A percentile compares a stretch with the other conserved stretches of the same genome.
Conservation (phyloP, 768 basidiomycete genomes). For the Leccinum boreale region DNA sequence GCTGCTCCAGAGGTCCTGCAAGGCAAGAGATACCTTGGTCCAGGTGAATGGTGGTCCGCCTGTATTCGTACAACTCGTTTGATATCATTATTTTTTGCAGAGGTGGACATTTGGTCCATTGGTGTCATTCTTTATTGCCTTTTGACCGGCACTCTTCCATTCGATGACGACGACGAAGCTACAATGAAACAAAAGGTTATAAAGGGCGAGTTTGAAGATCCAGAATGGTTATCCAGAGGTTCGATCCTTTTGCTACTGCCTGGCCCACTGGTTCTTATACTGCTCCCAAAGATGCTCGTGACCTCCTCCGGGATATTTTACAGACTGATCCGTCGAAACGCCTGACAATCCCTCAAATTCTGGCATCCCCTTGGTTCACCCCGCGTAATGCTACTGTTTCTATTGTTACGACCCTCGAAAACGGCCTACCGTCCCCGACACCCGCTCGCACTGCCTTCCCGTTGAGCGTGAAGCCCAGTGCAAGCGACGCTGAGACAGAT, state of each 20-base stretch:
- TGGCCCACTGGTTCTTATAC: constrained; percentile 3
- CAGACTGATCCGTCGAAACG: constrained; percentile 74
- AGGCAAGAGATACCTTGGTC: constrained; percentile 85
- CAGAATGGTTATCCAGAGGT: constrained; percentile 89
- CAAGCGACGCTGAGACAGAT: constrained; percentile 23
- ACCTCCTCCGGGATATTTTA: constrained; percentile 75
- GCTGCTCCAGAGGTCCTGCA: constrained; percentile 91
- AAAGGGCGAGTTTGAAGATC: constrained; percentile 85
- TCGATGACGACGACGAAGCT: constrained; percentile 84
- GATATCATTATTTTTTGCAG: constrained; percentile 36
- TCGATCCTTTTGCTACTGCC: constrained; percentile 17
- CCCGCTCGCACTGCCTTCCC: constrained; percentile 30
- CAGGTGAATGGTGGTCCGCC: constrained; percentile 49
- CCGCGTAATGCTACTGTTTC: constrained; percentile 17
- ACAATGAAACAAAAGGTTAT: constrained; percentile 85
- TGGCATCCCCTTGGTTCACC: constrained; percentile 85
- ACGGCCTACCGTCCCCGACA: constrained; percentile 29
- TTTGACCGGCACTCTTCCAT: constrained; percentile 85
- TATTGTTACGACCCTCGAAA: constrained; percentile 7
- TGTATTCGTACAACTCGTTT: constrained; percentile 2
- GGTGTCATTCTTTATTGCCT: constrained; percentile 90
- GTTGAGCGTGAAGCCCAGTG: constrained; percentile 21
- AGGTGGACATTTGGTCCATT: constrained; percentile 95
- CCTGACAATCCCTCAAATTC: constrained; percentile 77
- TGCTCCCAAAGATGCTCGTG: constrained; percentile 66